These are phyloP conservation scores for Parastagonospora nodorum DNA, from an alignment of 2,329 filamentous ascomycete species.

Conservation along the genomic window DNA sequence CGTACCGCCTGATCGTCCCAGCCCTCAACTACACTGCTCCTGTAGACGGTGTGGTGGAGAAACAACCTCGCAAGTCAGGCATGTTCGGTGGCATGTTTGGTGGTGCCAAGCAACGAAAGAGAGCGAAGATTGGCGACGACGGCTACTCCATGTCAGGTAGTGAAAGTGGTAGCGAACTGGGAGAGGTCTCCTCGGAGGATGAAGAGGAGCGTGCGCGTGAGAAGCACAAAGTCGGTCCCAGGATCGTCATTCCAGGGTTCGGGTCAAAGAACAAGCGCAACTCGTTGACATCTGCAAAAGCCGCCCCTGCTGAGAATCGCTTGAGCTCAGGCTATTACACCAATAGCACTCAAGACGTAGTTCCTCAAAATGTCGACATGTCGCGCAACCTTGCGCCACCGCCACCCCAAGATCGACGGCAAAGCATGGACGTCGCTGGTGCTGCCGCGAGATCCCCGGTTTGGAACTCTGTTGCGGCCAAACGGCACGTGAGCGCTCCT, in stretches of 20 bases:
- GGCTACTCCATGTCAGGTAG: conserved; percentile 35
- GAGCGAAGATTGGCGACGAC: conserved; percentile 38
- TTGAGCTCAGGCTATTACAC: conserved; percentile 33
- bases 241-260: conserved; percentile 37
- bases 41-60: conserved; percentile 18
- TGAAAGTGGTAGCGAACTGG: conserved; percentile 32
- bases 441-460: conserved; percentile 18
- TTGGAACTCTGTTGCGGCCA: conserved; percentile 28
- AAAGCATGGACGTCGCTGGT: conserved; percentile 26
- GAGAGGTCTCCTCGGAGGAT: conserved; percentile 33
- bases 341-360: conserved; percentile 22
- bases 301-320: conserved; percentile 16
- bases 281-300: conserved; percentile 17
- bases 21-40: conserved; percentile 60
- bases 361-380: conserved; percentile 10
- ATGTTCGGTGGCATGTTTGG: conserved; percentile 36
- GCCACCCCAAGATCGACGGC: conserved; percentile 20
- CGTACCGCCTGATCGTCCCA: conserved; percentile 86
- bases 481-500: conserved; percentile 37
- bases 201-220: conserved; percentile 37
- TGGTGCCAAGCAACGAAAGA: conserved; percentile 23
- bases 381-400: conserved; percentile 12
- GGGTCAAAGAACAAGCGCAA: conserved; percentile 29
- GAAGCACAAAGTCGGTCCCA: conserved; percentile 43
- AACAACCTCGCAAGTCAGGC: conserved; percentile 32